Evolutionary conservation across 768 basidiomycete genomes (phyloP), one percentile per base, ranked within the genome.

Genomic region (Xerocomus spinulosus): DNA sequence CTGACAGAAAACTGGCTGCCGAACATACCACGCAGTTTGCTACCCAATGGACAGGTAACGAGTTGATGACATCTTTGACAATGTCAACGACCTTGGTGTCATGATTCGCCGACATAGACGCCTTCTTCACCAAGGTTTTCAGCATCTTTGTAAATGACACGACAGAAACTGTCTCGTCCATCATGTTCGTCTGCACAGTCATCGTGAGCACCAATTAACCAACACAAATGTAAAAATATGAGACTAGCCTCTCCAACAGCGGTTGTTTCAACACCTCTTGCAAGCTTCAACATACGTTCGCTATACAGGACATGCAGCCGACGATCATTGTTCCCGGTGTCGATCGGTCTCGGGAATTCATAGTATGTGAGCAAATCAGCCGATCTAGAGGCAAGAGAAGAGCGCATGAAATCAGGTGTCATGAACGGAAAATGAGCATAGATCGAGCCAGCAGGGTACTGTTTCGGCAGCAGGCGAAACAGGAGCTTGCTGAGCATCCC

Each of bases 381-480:
- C 44, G 48, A 62, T 42, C 62, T 61, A 40, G 70, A 60, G 37
- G 48, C 49, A 49, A 85, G 74, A 61, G 73, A 82, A 76, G 48
- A 53, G 66, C 15, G 60, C 59, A 26, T 62, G 46, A 60, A 67
- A 21, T 56, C 49, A 4, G 89, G 88, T 4, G 77, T 78, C 58
- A 85, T 59, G 75, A 93, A 85, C 9, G 91, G 89, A 76, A 92
- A 92, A 59, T 85, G 82, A 2, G 80, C 87, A 57, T 88, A 87
- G 3, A 75, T 74, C 10, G 82, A 85, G 14, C 77, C 74, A 20
- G 73, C 68, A 10, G 80, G 78, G 64, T 85, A 92, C 52, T 84
- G 73, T 18, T 81, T 68, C 1, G 88, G 88, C 25, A 92, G 70
- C 17, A 79, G 80, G 40, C 78, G 75, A 74, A 85, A 84, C 44